Conservation (phyloP, 352 stramenopile genomes). For the Aphanomyces stellatus region DNA sequence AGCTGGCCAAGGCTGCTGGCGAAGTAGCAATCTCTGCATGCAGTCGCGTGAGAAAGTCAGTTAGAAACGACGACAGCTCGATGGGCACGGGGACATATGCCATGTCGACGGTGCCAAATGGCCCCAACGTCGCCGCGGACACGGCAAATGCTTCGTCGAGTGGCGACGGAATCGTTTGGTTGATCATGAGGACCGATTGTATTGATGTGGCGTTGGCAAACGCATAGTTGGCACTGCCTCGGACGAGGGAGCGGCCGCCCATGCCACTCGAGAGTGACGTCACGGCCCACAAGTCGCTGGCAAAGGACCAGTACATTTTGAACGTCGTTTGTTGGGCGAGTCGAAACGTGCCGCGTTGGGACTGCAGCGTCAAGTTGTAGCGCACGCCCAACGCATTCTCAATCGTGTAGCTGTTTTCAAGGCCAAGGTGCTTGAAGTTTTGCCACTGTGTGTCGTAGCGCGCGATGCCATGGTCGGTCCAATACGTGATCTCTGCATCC, state of each 20-base stretch:
- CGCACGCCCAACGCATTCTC: not conserved
- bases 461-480: not conserved
- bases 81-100: not conserved
- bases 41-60: not conserved
- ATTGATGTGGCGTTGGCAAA: no score
- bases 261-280: not conserved
- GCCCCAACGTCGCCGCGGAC: not conserved
- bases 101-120: constrained; percentile 13
- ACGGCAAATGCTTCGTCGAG: not conserved
- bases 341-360: not conserved
- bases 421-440: constrained; percentile 12
- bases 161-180: no score
- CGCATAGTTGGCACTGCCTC: no score
- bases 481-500: not conserved
- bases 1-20: no score
- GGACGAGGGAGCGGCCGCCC: not conserved
- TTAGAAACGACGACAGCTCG: not conserved
- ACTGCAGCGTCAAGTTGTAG: not conserved
- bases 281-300: not conserved
- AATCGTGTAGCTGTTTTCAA: constrained; percentile 2
- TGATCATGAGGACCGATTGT: no score
- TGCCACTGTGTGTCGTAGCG: constrained; percentile 2
- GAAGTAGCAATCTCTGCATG: not conserved
- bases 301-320: constrained; percentile 13
- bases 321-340: not conserved